phyloP scores from a whole-genome alignment of 140 eudicot species.

The Cichorium intybus region DNA sequence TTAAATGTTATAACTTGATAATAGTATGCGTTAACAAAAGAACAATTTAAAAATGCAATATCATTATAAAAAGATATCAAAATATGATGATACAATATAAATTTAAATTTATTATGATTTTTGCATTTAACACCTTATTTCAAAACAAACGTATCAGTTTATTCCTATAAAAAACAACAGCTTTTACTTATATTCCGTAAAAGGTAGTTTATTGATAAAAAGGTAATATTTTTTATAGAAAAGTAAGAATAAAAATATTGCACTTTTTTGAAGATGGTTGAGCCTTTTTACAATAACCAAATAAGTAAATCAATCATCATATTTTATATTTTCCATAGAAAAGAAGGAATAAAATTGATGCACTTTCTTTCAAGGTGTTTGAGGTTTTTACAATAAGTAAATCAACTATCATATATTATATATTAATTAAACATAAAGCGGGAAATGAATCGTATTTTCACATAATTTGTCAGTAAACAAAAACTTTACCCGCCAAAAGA shows the following conservation, averaged over 20 bases:
- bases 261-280: slow-evolving; percentile 12
- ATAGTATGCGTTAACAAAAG: not conserved
- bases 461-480: slow-evolving; percentile 19
- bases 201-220: not conserved
- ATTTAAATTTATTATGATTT: not conserved
- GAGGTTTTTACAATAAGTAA: slow-evolving; percentile 1
- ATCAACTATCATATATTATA: not conserved
- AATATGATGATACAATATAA: not conserved
- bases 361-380: slow-evolving; percentile 15
- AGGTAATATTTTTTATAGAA: not conserved
- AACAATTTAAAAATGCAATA: not conserved
- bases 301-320: not conserved
- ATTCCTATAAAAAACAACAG: not conserved
- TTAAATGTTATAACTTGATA: not conserved
- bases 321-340: too few relatives aligned
- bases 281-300: not conserved
- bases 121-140: not conserved
- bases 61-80: not conserved
- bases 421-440: slow-evolving; percentile 31
- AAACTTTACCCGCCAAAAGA: slow-evolving; percentile 29
- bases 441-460: slow-evolving; percentile 18
- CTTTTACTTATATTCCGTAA: not conserved
- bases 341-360: slow-evolving; percentile 1
- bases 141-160: not conserved
- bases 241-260: not conserved